A percentile compares a stretch with the other conserved stretches of the same genome.
These are phyloP conservation scores for Lunasporangiospora selenospora DNA, from an alignment of 192 early-diverging fungal species.

Conservation along the genomic window DNA sequence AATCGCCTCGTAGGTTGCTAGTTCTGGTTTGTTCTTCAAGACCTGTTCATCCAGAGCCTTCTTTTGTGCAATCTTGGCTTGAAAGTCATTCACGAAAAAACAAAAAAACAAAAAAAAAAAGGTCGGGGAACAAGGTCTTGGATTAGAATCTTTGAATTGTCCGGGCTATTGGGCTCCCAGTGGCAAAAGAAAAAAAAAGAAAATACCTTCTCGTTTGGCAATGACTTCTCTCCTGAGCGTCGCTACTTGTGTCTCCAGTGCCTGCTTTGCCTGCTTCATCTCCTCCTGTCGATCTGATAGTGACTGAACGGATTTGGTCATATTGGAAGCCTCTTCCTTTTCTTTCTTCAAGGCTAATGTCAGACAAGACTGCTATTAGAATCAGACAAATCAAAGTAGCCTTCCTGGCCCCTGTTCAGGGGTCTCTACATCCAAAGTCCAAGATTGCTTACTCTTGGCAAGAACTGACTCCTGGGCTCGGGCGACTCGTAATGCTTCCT, in stretches of 20 bases:
- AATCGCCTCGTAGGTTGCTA: constrained; percentile 62
- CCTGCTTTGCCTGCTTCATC: constrained; percentile 26
- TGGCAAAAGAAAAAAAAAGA: neutral
- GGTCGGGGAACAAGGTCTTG: no score
- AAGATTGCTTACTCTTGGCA: constrained; percentile 33
- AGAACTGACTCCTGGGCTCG: constrained; percentile 11
- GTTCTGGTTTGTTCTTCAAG: constrained; percentile 61
- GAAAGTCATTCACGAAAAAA: neutral
- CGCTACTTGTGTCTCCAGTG: constrained; percentile 46
- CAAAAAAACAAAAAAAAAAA: neutral
- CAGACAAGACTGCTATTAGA: no score
- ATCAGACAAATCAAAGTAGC: no score
- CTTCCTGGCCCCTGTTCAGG: no score
- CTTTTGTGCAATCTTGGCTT: constrained; percentile 52
- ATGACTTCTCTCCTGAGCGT: constrained; percentile 56
- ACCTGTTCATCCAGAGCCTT: constrained; percentile 55
- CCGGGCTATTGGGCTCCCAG: constrained; percentile 1
- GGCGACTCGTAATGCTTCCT: constrained; percentile 21
- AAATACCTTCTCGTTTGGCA: constrained; percentile 53
- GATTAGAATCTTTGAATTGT: no score
- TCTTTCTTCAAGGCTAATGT: constrained; percentile 56
- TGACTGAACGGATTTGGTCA: constrained; percentile 49
- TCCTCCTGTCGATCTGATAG: constrained; percentile 54
- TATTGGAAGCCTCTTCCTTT: constrained; percentile 50
- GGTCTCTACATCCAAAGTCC: no score